Base-by-base conservation (phyloP, 768 basidiomycete species). In the Porpolomopsis calyptriformis region DNA sequence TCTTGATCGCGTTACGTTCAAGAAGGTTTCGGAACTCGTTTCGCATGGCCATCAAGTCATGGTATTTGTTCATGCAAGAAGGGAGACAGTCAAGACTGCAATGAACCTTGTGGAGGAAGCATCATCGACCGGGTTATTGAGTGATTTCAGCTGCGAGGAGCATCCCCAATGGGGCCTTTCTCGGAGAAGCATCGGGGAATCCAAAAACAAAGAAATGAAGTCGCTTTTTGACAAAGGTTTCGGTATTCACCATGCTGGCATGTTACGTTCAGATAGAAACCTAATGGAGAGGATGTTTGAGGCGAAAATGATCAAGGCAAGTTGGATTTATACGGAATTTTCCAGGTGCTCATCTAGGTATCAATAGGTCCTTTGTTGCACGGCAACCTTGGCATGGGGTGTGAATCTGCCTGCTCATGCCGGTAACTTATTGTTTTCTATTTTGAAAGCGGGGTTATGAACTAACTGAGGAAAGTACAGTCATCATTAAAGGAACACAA, bases 321-420 rank as follows among this genome's bases (percentile, higher is more conserved):
- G 49, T 36, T 14, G 36, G n/a, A 45, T 25, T 39, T 10, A 25
- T 9, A 12, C 22, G n/a, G n/a, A 24, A 6, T 4, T 35, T 18
- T 6, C 5, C n/a, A 27, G 2, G 20, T 3, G 20, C 22, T 12
- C 8, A 12, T 10, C 40, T 46, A 16, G n/a, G 9, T 38, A n/a
- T 22, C 12, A n/a, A 19, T 55, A 96, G 93, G 93, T 99, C 42
- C 70, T 99, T 14, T 96, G 90, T 63, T 99, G 96, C 68, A 99
- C 96, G 2, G 90, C 96, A 4, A 99, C 96, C 2, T 72, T 99
- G 35, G 96, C 96, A 4, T 99, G 96, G 96, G 96, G 96, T 65
- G 96, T 99, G 54, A 99, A 99, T 63, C 68, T 99, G 51, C 96
- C 96, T 26, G 96, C 96, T 14, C 94, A 98, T 64, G 96, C 96